A percentile compares a stretch with the other conserved stretches of the same genome.
These are phyloP conservation scores for Aspergillus fischeri DNA, from an alignment of 2,329 filamentous ascomycete genomes.

Conservation along the genomic window DNA sequence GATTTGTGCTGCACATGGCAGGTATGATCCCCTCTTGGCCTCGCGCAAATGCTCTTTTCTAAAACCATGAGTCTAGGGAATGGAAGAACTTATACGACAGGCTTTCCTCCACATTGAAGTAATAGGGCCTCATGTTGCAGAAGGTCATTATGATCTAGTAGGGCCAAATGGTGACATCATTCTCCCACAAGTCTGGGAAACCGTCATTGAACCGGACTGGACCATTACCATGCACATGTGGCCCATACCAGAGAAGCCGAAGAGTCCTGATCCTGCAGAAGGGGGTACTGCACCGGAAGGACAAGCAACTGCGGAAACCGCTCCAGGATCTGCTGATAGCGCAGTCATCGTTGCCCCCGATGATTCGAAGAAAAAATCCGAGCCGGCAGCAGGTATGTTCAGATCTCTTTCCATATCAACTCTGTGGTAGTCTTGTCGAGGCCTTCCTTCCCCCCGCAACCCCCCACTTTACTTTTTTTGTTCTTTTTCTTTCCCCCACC, in stretches of 20 bases:
- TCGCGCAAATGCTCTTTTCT: conserved; percentile 12
- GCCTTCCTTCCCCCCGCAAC: too few species aligned
- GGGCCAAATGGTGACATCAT: conserved; percentile 80
- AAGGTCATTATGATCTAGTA: conserved; percentile 75
- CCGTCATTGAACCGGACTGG: conserved; percentile 74
- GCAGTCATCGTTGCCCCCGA: conserved; percentile 11
- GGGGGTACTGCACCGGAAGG: conserved; percentile 21
- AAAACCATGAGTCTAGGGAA: conserved; percentile 54
- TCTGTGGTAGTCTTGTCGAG: conserved; percentile 1
- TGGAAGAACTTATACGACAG: conserved; percentile 82
- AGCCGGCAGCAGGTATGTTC: conserved; percentile 29
- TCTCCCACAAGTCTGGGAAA: conserved; percentile 76
- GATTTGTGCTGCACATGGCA: conserved; percentile 78
- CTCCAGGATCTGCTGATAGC: conserved; percentile 14
- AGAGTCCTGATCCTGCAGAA: conserved; percentile 34
- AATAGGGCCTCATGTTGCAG: conserved; percentile 69
- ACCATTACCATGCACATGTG: conserved; percentile 65
- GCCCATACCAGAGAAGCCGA: conserved; percentile 55
- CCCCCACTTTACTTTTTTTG: too few species aligned
- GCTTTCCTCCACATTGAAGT: conserved; percentile 75
- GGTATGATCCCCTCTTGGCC: conserved; percentile 51
- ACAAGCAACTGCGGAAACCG: conserved; percentile 15
- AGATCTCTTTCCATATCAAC: conserved; percentile 6
- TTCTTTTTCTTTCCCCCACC: too few species aligned
- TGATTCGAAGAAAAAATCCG: conserved; percentile 32